A percentile compares a stretch with the other conserved stretches of the same genome.
These are phyloP conservation scores for Penicillium coffeae DNA, from an alignment of 495 filamentous ascomycete species.

Conservation along the genomic window DNA sequence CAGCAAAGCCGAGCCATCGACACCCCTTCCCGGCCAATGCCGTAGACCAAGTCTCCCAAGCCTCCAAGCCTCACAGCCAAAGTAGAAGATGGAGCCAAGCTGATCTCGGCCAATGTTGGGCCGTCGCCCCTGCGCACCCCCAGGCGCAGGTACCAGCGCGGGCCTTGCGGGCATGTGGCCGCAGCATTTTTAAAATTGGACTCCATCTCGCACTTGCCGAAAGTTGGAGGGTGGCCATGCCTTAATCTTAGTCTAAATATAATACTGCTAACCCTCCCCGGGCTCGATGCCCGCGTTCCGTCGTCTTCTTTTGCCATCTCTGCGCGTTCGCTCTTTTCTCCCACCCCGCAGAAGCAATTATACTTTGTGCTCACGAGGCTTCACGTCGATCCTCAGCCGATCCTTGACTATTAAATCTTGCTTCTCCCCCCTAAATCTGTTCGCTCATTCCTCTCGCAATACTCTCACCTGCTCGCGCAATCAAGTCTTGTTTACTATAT, in stretches of 20 bases:
- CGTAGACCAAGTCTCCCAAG: too few relatives aligned
- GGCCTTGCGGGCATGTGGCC: too few relatives aligned
- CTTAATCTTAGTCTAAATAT: not conserved
- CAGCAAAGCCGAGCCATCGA: too few relatives aligned
- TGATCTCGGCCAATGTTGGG: too few relatives aligned
- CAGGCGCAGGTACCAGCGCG: too few relatives aligned
- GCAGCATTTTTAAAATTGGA: not conserved
- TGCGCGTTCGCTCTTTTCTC: not conserved
- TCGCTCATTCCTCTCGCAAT: constrained; percentile 7
- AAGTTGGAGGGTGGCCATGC: not conserved
- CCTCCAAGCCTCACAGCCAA: too few relatives aligned
- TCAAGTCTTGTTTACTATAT: too few relatives aligned
- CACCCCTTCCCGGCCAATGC: too few relatives aligned
- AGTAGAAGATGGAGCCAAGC: too few relatives aligned
- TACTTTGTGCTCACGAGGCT: not conserved
- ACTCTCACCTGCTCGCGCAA: constrained; percentile 11
- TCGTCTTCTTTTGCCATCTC: constrained; percentile 5
- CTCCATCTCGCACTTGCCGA: not conserved
- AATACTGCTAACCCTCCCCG: not conserved
- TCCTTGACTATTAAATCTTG: not conserved
- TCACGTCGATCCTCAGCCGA: not conserved
- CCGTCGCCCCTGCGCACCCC: too few relatives aligned
- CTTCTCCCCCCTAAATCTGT: constrained; percentile 1
- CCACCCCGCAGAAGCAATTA: not conserved
- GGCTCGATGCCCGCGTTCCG: constrained; percentile 4